These are phyloP conservation scores for Aspergillus tanneri DNA, from an alignment of 2,329 filamentous ascomycete genomes.

Conservation along the genomic window DNA sequence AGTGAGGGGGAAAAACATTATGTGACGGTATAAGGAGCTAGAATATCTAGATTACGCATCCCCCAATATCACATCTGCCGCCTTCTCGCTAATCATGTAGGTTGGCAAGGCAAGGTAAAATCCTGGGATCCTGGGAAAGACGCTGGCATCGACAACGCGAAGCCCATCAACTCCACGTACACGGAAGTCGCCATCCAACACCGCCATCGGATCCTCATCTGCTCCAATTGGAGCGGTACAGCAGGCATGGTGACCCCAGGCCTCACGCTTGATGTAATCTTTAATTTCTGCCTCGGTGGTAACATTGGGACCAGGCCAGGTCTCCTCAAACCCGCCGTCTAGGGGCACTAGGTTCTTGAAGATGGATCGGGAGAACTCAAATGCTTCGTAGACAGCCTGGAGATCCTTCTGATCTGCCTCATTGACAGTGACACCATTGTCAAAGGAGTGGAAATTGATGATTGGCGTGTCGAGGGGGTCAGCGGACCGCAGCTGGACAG, in stretches of 20 bases:
- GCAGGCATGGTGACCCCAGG: slow-evolving; percentile 58
- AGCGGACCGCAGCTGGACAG: slow-evolving; percentile 58
- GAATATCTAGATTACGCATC: too few species aligned
- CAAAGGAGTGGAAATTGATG: slow-evolving; percentile 62
- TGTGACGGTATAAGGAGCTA: too few species aligned
- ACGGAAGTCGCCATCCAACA: slow-evolving; percentile 56
- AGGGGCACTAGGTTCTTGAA: slow-evolving; percentile 43
- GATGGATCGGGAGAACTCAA: slow-evolving; percentile 54
- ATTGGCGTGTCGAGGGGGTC: slow-evolving; percentile 63
- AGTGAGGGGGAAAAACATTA: too few species aligned
- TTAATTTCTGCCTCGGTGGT: slow-evolving; percentile 47
- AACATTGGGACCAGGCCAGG: slow-evolving; percentile 45
- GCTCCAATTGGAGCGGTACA: slow-evolving; percentile 57
- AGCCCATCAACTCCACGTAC: slow-evolving; percentile 57
- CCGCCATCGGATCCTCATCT: slow-evolving; percentile 52
- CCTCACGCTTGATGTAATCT: slow-evolving; percentile 50
- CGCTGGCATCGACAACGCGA: slow-evolving; percentile 61
- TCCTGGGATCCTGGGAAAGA: slow-evolving; percentile 58
- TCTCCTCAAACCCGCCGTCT: slow-evolving; percentile 46
- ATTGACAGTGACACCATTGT: slow-evolving; percentile 35
- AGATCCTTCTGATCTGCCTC: slow-evolving; percentile 52
- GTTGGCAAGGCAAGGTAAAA: slow-evolving; percentile 53
- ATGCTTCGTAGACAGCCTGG: slow-evolving; percentile 55
- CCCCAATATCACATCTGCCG: slow-evolving; percentile 55
- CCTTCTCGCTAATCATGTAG: slow-evolving; percentile 62